phyloP scores from a whole-genome alignment of 306 rosid genomes.

The Mucuna pruriens region DNA sequence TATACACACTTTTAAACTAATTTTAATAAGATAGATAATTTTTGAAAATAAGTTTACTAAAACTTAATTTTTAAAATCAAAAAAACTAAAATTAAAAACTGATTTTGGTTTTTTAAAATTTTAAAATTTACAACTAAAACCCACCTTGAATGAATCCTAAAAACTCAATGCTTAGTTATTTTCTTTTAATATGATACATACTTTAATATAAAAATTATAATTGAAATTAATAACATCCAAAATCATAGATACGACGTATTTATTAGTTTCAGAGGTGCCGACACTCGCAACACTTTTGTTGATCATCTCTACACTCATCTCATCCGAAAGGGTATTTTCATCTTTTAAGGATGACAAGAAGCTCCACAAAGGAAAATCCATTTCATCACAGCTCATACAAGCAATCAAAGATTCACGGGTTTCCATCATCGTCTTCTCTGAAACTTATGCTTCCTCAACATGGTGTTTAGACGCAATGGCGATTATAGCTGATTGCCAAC shows the following conservation, averaged over 20 bases:
- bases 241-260: constrained; percentile 32
- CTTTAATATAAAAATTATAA: no score
- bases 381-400: neutral
- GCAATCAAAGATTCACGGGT: neutral
- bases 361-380: constrained; percentile 8
- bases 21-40: no score
- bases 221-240: no score
- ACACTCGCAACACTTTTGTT: constrained; percentile 20
- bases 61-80: no score
- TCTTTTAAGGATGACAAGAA: constrained; percentile 33
- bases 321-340: neutral
- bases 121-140: no score
- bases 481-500: neutral
- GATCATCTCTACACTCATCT: constrained; percentile 37
- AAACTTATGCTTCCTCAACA: neutral
- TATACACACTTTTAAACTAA: no score
- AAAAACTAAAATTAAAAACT: no score
- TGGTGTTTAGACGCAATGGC: constrained; percentile 41
- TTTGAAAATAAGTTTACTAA: no score
- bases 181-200: no score
- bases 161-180: no score
- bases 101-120: no score
- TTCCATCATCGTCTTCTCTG: constrained; percentile 5
- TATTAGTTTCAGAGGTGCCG: constrained; percentile 33
- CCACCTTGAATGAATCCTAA: no score